Evolutionary conservation across 495 filamentous ascomycete species (phyloP).

Genomic region (Annulohypoxylon bovei): DNA sequence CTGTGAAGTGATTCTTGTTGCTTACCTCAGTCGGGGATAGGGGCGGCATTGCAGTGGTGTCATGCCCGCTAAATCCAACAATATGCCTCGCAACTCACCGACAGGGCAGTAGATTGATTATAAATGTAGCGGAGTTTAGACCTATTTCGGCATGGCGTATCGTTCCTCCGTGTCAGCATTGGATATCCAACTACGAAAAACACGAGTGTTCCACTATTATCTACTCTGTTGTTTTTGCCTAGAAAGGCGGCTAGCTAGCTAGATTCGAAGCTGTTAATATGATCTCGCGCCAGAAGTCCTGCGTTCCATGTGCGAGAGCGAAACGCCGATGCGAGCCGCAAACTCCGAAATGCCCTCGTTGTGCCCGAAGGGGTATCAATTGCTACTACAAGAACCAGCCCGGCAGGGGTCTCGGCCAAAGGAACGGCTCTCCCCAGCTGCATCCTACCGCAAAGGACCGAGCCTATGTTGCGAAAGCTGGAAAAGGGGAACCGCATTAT

Average conservation of each 20-base stretch:
- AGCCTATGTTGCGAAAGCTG: neutral
- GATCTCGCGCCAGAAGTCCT: slow-evolving; percentile 6
- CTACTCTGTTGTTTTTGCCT: neutral
- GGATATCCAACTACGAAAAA: neutral
- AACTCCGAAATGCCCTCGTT: slow-evolving; percentile 15
- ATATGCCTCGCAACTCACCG: neutral
- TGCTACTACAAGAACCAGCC: slow-evolving; percentile 13
- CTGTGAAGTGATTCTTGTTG: neutral
- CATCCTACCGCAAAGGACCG: neutral
- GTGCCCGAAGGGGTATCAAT: neutral
- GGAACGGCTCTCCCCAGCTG: neutral
- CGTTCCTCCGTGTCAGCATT: slow-evolving; percentile 2
- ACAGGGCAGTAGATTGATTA: neutral
- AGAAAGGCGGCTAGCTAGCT: neutral
- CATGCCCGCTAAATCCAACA: neutral
- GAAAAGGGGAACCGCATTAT: neutral
- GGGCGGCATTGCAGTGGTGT: neutral
- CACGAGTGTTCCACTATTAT: neutral
- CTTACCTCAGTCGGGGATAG: neutral
- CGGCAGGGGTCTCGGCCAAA: neutral
- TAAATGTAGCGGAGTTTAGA: neutral
- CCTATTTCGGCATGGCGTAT: neutral
- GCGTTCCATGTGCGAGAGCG: slow-evolving; percentile 9
- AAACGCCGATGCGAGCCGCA: slow-evolving; percentile 12
- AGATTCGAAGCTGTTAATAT: neutral